These are phyloP conservation scores for Corynascus novoguineensis DNA, from an alignment of 495 filamentous ascomycete genomes.

Conservation along the genomic window DNA sequence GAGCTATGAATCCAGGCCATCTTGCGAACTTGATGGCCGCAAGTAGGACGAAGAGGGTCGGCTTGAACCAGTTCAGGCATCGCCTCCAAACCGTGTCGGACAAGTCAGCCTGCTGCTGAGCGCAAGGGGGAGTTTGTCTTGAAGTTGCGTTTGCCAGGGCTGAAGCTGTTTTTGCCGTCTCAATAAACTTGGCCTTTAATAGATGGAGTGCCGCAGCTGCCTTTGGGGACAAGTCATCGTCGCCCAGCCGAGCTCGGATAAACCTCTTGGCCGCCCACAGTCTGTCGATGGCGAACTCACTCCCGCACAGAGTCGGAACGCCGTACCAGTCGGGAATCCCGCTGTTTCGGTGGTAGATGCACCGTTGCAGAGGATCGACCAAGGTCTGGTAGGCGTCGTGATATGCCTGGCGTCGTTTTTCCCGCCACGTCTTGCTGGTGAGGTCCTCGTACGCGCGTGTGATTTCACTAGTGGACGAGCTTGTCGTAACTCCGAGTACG, in stretches of 20 bases:
- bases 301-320: not conserved
- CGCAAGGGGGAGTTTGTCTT: too few species aligned
- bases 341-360: slow-evolving; percentile 5
- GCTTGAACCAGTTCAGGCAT: not conserved
- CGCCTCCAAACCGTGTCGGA: not conserved
- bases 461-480: not conserved
- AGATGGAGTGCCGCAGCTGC: too few species aligned
- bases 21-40: not conserved
- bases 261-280: not conserved
- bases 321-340: slow-evolving; percentile 6
- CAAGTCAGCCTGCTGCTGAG: not conserved
- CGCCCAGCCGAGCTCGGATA: not conserved
- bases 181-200: not conserved
- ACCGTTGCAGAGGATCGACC: not conserved
- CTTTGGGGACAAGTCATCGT: too few species aligned
- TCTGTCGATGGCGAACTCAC: not conserved
- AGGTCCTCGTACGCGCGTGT: not conserved
- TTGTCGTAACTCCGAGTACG: not conserved
- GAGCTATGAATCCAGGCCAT: too few species aligned
- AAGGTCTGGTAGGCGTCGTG: not conserved
- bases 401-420: not conserved
- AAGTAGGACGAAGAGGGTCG: not conserved
- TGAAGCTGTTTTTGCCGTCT: too few species aligned
- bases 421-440: not conserved
- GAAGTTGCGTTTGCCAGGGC: too few species aligned